Evolutionary conservation across 2,329 filamentous ascomycete species (phyloP), one percentile per base, ranked within the genome.

Genomic region (Tothia fuscella): DNA sequence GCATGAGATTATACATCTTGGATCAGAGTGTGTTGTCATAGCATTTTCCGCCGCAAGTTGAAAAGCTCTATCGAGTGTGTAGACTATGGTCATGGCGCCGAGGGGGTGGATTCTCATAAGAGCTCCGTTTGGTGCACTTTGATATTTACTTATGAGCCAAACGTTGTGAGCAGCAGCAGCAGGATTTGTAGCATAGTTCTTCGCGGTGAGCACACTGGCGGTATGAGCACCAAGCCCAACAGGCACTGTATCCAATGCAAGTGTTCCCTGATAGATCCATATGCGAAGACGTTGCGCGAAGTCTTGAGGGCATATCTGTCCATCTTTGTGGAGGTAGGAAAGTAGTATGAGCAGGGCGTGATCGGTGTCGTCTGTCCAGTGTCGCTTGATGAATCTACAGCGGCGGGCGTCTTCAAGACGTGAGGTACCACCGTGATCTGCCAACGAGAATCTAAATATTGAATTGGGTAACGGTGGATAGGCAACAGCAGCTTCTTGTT

Each of bases 331-430:
- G 19, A 70, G 51, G 26, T 61, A 74, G 4, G 64, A 67, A 2
- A 73, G 59, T 3, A 73, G 50, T 41, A 66, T 64, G 1, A 72
- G 52, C 16, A 71, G 56, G 3, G 69, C 64, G 51, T 74, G 69
- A 47, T 73, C 70, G 0, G 70, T 73, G 51, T 74, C 70, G 45
- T 74, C 70, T 0, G 70, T 74, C 70, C 69, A 73, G 30, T 65
- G 61, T 7, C 16, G 9, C 7, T 9, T 9, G 7, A 9, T 17
- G 17, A 34, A 34, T 9, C 16, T 9, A 12, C 7, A 12, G 10
- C 31, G 12, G 16, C 14, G 31, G 9, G 10, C 17, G 10, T 34
- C 10, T n/a, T n/a, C n/a, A n/a, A n/a, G n/a, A n/a, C n/a, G n/a
- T n/a, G 17, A 13, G 10, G 9, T 34, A 17, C 7, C 7, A 13